Conservation (phyloP, 305 asterid genomes). For the Plantago rigida region DNA sequence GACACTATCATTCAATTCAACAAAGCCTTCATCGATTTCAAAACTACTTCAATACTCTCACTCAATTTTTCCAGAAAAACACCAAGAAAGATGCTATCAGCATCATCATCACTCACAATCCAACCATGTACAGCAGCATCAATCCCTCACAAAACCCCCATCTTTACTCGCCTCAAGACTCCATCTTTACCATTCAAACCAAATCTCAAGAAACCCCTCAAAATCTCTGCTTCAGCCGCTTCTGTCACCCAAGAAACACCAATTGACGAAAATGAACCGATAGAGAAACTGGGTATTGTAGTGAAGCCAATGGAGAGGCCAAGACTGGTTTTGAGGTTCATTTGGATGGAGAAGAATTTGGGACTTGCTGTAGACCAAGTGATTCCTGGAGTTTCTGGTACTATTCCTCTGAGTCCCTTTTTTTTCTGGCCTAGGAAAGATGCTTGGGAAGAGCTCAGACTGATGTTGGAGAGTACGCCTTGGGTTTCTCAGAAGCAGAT, state of each 20-base stretch:
- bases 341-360: no score
- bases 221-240: slow-evolving; percentile 2
- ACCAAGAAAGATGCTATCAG: slow-evolving; percentile 3
- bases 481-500: no score
- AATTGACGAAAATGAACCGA: neutral
- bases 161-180: slow-evolving; percentile 5
- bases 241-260: slow-evolving; percentile 22
- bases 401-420: no score
- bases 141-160: slow-evolving; percentile 9
- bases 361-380: no score
- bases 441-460: no score
- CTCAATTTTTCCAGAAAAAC: neutral
- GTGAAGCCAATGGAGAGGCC: slow-evolving; percentile 40
- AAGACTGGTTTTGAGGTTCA: slow-evolving; percentile 39
- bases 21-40: neutral
- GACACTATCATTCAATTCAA: no score
- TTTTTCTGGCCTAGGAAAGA: no score
- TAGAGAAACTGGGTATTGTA: slow-evolving; percentile 30
- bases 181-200: slow-evolving; percentile 3
- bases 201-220: slow-evolving; percentile 6
- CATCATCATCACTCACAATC: neutral
- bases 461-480: no score
- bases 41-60: neutral
- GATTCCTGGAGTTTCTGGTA: no score
- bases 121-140: neutral